Evolutionary conservation across 345 rosid genomes (phyloP).

Genomic region (Kernera saxatilis): DNA sequence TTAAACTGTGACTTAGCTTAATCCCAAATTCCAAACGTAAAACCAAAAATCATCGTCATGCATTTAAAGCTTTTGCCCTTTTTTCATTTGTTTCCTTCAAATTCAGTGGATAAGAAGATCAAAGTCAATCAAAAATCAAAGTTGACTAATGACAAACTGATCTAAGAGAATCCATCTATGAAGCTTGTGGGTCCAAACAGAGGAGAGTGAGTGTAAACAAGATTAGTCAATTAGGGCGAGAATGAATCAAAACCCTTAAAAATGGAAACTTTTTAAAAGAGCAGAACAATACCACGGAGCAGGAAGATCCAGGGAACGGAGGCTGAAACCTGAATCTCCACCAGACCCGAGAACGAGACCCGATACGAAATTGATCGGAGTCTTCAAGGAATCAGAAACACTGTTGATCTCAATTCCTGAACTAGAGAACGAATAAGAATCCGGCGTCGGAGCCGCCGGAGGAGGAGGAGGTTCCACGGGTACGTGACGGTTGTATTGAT

Average conservation of each 20-base stretch:
- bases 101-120: not conserved
- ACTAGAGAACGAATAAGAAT: conserved; percentile 5
- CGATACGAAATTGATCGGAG: conserved; percentile 26
- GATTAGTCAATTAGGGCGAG: not conserved
- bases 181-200: not conserved
- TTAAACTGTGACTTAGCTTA: not conserved
- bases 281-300: conserved; percentile 68
- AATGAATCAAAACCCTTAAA: not conserved
- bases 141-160: not conserved
- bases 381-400: not conserved
- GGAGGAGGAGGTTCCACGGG: conserved; percentile 34
- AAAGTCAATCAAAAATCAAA: not conserved
- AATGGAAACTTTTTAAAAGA: not conserved
- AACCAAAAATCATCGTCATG: not conserved
- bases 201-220: not conserved
- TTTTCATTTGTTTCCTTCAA: not conserved
- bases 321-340: conserved; percentile 36
- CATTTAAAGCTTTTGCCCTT: conserved; percentile 1
- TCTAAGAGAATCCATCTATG: not conserved
- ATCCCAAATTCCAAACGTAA: not conserved
- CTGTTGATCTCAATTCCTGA: conserved; percentile 12
- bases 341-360: conserved; percentile 38
- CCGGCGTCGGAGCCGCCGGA: conserved; percentile 21
- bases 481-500: conserved; percentile 57
- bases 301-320: conserved; percentile 62